Base-by-base conservation (phyloP, 225 moss, liverwort and hornwort species). In the Climacium dendroides region DNA sequence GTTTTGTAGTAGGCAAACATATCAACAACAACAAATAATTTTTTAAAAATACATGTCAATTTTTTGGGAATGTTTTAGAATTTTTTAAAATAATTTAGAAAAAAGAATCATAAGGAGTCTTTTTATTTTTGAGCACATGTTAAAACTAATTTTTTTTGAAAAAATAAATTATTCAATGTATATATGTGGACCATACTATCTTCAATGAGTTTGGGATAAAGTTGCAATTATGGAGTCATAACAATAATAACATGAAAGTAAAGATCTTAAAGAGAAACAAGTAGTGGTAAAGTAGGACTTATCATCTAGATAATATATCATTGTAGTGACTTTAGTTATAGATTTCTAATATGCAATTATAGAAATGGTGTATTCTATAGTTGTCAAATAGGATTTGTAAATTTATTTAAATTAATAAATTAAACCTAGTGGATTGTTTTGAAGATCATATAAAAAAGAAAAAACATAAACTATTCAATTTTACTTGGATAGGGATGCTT, bases 41-140 rank as follows among this genome's bases (percentile, higher is more conserved):
- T 65, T 5, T 19, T 10, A 35, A 64, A 19, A 65, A 35, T 5
- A 19, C 2, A 35, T 10, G 19, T 35, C 19, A 65, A 9, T 18
- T 35, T 35, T 65, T 4, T 1, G 17, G 10, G 19, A 35, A 35
- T 35, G 19, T 10, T 19, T 17, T 35, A 35, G 5, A 10, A 10
- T 35, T 34, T 34, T 8, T 9, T 2, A 34, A 34, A 34, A 17
- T 19, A 1, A 4, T 6, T 20, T 19, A 3, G 4, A 20, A 11
- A 20, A 22, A n/a, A 66, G 1, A n/a, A 66, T 66, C 18, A 3
- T 6, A 22, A 66, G 6, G 11, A n/a, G 1, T n/a, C 11, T 0
- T 67, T 69, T 39, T 37, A 18, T n/a, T 69, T 41, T 39, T 37
- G 7, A 67, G 23, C 23, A 13, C 4, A 39, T 23, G 1, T 39